phyloP scores from a whole-genome alignment of 2,329 filamentous ascomycete species.

The Aspergillus fructus region DNA sequence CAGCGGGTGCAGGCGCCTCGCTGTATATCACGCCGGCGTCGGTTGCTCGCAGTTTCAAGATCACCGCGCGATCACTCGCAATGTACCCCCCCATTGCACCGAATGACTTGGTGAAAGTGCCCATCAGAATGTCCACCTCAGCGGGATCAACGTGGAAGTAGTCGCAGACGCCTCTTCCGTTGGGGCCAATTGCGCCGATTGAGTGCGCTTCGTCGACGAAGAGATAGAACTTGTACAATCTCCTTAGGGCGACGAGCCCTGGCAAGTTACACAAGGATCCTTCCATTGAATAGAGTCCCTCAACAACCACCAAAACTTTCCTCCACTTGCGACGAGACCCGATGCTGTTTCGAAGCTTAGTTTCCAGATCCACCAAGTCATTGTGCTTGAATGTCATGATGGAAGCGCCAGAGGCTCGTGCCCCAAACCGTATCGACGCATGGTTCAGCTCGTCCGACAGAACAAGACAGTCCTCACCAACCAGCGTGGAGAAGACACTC shows the following conservation, averaged over 20 bases:
- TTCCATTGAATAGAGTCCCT: constrained; percentile 99
- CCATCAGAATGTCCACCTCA: constrained; percentile 95
- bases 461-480: constrained; percentile 88
- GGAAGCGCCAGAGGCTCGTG: constrained; percentile 88
- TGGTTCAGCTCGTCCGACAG: constrained; percentile 98
- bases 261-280: constrained; percentile 97
- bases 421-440: constrained; percentile 92
- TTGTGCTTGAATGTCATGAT: constrained; percentile 98
- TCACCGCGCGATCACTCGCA: constrained; percentile 81
- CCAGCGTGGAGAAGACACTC: constrained; percentile 84
- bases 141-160: constrained; percentile 89
- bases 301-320: constrained; percentile 95
- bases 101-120: constrained; percentile 96
- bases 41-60: constrained; percentile 82
- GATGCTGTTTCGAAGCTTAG: constrained; percentile 83
- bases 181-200: constrained; percentile 84
- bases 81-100: constrained; percentile 97
- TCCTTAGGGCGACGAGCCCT: constrained; percentile 79
- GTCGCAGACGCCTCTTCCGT: constrained; percentile 92
- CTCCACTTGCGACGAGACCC: constrained; percentile 98
- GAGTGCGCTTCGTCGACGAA: constrained; percentile 98
- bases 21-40: constrained; percentile 86
- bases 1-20: constrained; percentile 82
- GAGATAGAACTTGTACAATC: constrained; percentile 93
- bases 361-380: constrained; percentile 84